Conservation (phyloP, 2,329 filamentous ascomycete genomes). For the Trichoderma aggressivum region DNA sequence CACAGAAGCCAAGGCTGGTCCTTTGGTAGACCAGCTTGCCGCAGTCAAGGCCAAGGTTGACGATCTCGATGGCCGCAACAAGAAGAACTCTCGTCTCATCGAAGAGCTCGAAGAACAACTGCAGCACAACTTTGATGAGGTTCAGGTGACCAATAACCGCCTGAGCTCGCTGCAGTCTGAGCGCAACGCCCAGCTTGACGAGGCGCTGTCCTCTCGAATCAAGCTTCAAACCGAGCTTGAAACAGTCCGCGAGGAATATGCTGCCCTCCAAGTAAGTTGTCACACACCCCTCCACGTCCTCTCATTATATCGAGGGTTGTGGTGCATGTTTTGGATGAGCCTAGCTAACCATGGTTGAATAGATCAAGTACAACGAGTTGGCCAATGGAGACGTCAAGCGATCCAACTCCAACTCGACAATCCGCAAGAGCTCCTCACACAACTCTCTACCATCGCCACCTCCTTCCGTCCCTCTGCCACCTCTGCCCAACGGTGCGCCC, state of each 20-base stretch:
- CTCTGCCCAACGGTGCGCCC: slow-evolving; percentile 64
- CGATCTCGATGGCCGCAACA: slow-evolving; percentile 66
- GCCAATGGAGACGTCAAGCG: slow-evolving; percentile 49
- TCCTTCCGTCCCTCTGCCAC: slow-evolving; percentile 91
- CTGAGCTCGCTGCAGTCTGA: slow-evolving; percentile 78
- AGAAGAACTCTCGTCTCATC: slow-evolving; percentile 87
- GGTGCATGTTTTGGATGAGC: not conserved
- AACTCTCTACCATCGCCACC: slow-evolving; percentile 87
- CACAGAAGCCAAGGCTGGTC: slow-evolving; percentile 38
- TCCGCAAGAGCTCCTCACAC: slow-evolving; percentile 82
- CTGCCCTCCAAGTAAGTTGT: slow-evolving; percentile 66
- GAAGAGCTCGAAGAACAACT: slow-evolving; percentile 97
- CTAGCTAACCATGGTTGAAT: slow-evolving; percentile 27
- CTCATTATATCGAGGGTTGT: not conserved
- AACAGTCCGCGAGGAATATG: slow-evolving; percentile 64
- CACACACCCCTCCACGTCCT: not conserved
- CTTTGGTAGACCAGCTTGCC: slow-evolving; percentile 54
- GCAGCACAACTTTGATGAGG: slow-evolving; percentile 90
- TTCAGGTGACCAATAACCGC: slow-evolving; percentile 78
- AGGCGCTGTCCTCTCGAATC: slow-evolving; percentile 63
- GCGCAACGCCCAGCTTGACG: slow-evolving; percentile 71
- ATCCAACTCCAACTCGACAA: slow-evolving; percentile 63
- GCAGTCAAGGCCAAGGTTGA: slow-evolving; percentile 64
- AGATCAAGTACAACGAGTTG: slow-evolving; percentile 61
- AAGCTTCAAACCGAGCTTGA: slow-evolving; percentile 68